Base-by-base conservation (phyloP, 2,329 filamentous ascomycete species). In the Shiraia bambusicola region DNA sequence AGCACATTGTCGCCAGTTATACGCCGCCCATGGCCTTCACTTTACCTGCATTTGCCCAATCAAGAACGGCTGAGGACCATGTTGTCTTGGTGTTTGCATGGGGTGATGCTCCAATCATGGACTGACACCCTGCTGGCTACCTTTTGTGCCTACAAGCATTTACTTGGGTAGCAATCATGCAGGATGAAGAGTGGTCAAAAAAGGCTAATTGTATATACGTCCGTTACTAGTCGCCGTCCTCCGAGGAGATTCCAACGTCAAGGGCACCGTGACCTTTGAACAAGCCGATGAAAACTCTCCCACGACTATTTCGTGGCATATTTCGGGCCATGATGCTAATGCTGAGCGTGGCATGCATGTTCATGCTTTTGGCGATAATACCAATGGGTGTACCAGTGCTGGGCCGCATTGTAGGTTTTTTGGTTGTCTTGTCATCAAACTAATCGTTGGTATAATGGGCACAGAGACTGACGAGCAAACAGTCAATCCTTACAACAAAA, bases 291-390 rank as follows among this genome's bases (percentile, higher is more conserved):
- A 96, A 81, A 82, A 77, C 64, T 75, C 81, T 63, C 83, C 86
- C 60, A 97, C 93, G 70, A 92, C 80, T 72, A 81, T 98, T 77
- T 82, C 86, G 69, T 98, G 88, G 85, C 83, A 96, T 76, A 90
- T 98, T 75, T 80, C 81, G 50, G 92, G 93, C 76, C 80, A 96
- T 76, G 91, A 97, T 70, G 67, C 92, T 76, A 95, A 95, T 73
- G 91, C 93, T 69, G 83, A 95, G 84, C 92, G 93, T 76, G 93
- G 89, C 74, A 90, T 97, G 82, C 93, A 98, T 81, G 85, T 98
- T 69, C 93, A 98, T 80, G 88, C 93, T 73, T 98, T 95, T 69
- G 93, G 93, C 72, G 93, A 97, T 82, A 97, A 97, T 83, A 97
- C 93, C 81, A 98, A 98, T 77, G 93, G 93, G 73, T 98, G 93